Base-by-base conservation (phyloP, 306 rosid genomes). In the Rosa lucieae region DNA sequence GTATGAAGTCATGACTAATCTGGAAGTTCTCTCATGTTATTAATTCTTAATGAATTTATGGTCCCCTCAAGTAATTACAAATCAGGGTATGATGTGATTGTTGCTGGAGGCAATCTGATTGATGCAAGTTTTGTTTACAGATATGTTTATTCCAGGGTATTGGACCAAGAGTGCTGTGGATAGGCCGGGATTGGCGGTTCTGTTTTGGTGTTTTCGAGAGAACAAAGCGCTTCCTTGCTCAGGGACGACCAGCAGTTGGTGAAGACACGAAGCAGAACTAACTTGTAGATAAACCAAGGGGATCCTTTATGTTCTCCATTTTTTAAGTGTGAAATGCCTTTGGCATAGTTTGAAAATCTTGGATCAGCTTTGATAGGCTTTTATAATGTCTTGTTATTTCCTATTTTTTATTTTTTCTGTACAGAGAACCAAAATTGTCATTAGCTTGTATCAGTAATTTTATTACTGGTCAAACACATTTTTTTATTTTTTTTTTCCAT, bases 161-260 rank as follows among this genome's bases (percentile, higher is more conserved):
- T 48, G 89, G 85, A 29, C 91, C 91, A n/a, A 84, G 89, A 80
- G 91, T 88, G 40, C 69, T 88, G 52, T 85, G 89, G 89, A 83
- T 88, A 77, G 26, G 26, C 26, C 26, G 91, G 91, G 68, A 81
- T 88, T 5, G 91, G 91, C 1, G 91, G 89, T 44, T 85, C 67
- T 88, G 86, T 66, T 88, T 86, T 15, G 82, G 88, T 8, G 89
- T 88, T 12, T 86, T 88, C 7, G 91, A 88, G 83, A 56, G 89
- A 39, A 81, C 89, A 0, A 88, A 88, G 77, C 86, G 61, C 29
- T 63, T 73, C 10, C 89, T 88, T 35, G 83, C 84, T 23, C 80
- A 88, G 76, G 74, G 86, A 76, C 87, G 84, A 49, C 87, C 82
- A 0, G 11, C 47, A 49, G 59, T 43, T 74, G 58, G 58, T 17